phyloP scores from a whole-genome alignment of 768 basidiomycete species.

The Suillus fuscotomentosus region DNA sequence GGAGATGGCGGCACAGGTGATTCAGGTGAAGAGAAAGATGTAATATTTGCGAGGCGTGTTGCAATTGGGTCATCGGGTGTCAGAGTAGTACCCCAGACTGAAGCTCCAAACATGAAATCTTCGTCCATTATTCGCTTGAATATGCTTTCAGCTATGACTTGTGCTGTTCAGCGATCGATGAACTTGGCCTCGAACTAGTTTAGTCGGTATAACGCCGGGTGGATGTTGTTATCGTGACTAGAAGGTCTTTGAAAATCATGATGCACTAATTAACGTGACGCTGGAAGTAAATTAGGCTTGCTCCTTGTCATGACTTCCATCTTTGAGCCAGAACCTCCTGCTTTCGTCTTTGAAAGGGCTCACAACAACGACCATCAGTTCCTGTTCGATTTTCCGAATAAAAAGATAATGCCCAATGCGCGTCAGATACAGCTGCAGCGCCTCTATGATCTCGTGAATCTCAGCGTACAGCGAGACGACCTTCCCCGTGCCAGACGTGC shows the following conservation, averaged over 20 bases:
- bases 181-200: not conserved
- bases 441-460: slow-evolving; percentile 70
- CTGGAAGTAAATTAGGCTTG: not conserved
- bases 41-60: slow-evolving; percentile 27
- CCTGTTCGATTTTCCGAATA: slow-evolving; percentile 59
- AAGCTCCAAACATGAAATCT: slow-evolving; percentile 68
- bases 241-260: not conserved
- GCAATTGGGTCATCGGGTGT: slow-evolving; percentile 32
- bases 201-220: not conserved
- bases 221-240: slow-evolving; percentile 1
- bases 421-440: slow-evolving; percentile 74
- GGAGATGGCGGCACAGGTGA: slow-evolving; percentile 25
- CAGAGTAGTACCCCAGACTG: slow-evolving; percentile 57
- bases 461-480: slow-evolving; percentile 69
- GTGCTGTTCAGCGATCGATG: slow-evolving; percentile 11
- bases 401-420: slow-evolving; percentile 48
- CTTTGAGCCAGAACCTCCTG: not conserved
- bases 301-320: not conserved
- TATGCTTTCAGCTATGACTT: slow-evolving; percentile 7
- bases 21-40: slow-evolving; percentile 18
- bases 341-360: not conserved
- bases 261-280: not conserved
- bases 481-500: slow-evolving; percentile 59
- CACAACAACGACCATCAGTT: slow-evolving; percentile 40
- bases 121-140: slow-evolving; percentile 57